These are phyloP conservation scores for Crassisporium funariophilum DNA, from an alignment of 768 basidiomycete genomes.

Conservation along the genomic window DNA sequence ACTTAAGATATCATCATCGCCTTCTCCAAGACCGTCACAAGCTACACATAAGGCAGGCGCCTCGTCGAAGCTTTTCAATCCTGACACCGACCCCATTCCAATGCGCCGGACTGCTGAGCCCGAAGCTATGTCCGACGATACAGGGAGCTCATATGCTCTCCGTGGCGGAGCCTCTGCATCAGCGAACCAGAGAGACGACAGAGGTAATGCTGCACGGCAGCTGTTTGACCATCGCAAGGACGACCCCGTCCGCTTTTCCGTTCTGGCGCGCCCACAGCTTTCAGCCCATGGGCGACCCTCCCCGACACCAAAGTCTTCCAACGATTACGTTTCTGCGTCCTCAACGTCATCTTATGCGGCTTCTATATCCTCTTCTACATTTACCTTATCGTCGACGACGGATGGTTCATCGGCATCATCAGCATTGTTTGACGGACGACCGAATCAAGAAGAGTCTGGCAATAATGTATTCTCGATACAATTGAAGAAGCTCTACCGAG, in stretches of 20 bases:
- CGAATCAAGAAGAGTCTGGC: slow-evolving; percentile 49
- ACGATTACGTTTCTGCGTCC: slow-evolving; percentile 73
- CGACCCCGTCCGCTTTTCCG: slow-evolving; percentile 85
- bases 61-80: slow-evolving; percentile 66
- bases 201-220: slow-evolving; percentile 48
- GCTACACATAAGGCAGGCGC: slow-evolving; percentile 35
- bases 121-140: slow-evolving; percentile 62
- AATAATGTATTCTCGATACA: slow-evolving; percentile 72
- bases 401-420: slow-evolving; percentile 76
- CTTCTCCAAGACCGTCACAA: slow-evolving; percentile 36
- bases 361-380: slow-evolving; percentile 65
- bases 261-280: slow-evolving; percentile 52
- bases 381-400: slow-evolving; percentile 78
- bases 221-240: slow-evolving; percentile 91
- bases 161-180: slow-evolving; percentile 20
- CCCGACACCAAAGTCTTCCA: slow-evolving; percentile 62
- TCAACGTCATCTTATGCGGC: slow-evolving; percentile 76
- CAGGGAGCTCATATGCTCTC: slow-evolving; percentile 52
- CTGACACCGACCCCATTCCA: slow-evolving; percentile 67
- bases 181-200: slow-evolving; percentile 27
- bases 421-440: slow-evolving; percentile 61
- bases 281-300: slow-evolving; percentile 37
- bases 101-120: slow-evolving; percentile 64
- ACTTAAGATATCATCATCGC: slow-evolving; percentile 64
- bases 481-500: slow-evolving; percentile 82